Percentiles rank a stretch among this genome's conserved stretches.
Conservation (phyloP, 2,329 filamentous ascomycete genomes). For the Neospermospora avenae region DNA sequence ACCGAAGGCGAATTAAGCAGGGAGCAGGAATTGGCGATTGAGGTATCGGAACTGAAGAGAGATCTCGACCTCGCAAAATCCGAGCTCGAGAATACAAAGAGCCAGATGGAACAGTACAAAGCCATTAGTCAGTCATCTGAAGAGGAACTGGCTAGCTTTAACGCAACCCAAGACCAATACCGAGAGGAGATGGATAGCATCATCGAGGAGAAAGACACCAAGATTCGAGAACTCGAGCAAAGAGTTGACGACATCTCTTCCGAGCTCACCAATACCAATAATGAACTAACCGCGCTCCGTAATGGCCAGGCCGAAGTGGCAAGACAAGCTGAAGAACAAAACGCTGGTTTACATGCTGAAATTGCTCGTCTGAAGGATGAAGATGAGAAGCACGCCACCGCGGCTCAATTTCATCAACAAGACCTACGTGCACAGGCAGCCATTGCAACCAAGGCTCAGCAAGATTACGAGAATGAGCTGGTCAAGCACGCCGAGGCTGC, state of each 20-base stretch:
- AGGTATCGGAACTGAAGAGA: conserved; percentile 82
- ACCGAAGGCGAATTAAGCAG: conserved; percentile 57
- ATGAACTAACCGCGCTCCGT: conserved; percentile 74
- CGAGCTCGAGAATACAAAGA: conserved; percentile 77
- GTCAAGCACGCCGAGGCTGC: conserved; percentile 96
- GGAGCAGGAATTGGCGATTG: conserved; percentile 77
- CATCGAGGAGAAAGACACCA: conserved; percentile 72
- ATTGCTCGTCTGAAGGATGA: conserved; percentile 80
- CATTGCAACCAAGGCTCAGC: conserved; percentile 88
- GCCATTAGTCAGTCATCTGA: conserved; percentile 83
- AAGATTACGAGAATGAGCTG: conserved; percentile 92
- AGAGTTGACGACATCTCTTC: conserved; percentile 78
- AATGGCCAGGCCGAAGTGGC: conserved; percentile 74
- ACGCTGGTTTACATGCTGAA: conserved; percentile 72
- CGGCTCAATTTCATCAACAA: conserved; percentile 81
- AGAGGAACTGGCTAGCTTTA: conserved; percentile 77
- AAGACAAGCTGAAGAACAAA: conserved; percentile 76
- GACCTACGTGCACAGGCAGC: conserved; percentile 91
- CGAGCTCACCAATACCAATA: conserved; percentile 79
- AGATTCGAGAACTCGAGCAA: conserved; percentile 77
- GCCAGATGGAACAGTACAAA: conserved; percentile 83
- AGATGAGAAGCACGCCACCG: conserved; percentile 73
- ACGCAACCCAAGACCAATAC: conserved; percentile 79
- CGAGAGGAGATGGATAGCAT: conserved; percentile 78
- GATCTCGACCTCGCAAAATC: conserved; percentile 78